Percentiles rank a stretch among this genome's conserved stretches.
phyloP scores from a whole-genome alignment of 2,329 filamentous ascomycete species.

The Pseudonectria buxi region DNA sequence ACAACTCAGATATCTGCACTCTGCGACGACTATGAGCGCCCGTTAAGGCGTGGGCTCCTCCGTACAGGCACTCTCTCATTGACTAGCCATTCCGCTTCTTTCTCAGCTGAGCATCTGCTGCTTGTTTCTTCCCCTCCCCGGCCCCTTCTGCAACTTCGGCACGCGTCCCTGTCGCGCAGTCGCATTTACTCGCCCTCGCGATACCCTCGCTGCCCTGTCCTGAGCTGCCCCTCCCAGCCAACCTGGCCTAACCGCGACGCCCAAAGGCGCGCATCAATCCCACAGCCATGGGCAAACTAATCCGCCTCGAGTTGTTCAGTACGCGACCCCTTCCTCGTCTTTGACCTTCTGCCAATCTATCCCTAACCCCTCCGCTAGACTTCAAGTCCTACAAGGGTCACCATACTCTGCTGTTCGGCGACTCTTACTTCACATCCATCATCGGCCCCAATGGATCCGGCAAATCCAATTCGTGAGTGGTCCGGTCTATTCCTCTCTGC shows the following conservation, averaged over 20 bases:
- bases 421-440: constrained; percentile 98
- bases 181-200: no score
- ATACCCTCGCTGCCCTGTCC: no score
- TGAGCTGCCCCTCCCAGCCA: constrained; percentile 5
- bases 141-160: not conserved
- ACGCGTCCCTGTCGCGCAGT: not conserved
- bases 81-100: no score
- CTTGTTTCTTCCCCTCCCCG: no score
- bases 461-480: constrained; percentile 87
- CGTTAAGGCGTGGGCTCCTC: no score
- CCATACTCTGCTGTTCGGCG: constrained; percentile 87
- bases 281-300: constrained; percentile 84
- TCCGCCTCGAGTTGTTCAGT: constrained; percentile 92
- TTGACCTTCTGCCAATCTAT: constrained; percentile 1
- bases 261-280: constrained; percentile 11
- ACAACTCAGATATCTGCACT: no score
- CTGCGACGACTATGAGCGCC: no score
- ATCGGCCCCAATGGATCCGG: constrained; percentile 99
- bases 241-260: constrained; percentile 2
- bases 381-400: constrained; percentile 99
- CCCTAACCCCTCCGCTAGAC: constrained; percentile 46
- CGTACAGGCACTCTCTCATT: no score
- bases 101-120: no score
- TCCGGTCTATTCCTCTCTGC: not conserved
- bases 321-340: constrained; percentile 28